Evolutionary conservation across 1,284 basidiomycete species (phyloP), one percentile per base, ranked within the genome.

Genomic region (Peniophora sp.): DNA sequence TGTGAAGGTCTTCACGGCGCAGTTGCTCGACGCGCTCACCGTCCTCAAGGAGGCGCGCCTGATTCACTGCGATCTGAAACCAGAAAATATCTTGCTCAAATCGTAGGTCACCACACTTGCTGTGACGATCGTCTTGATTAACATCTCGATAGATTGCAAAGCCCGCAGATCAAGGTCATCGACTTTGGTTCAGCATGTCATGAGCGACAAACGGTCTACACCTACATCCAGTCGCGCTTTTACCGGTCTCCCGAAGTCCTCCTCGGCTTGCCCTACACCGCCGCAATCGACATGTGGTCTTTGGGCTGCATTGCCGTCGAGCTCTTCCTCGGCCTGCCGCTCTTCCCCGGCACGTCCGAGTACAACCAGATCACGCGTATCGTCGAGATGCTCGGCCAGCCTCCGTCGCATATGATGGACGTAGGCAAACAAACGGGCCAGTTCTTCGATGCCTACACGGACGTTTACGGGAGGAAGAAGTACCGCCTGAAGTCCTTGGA

Each of bases 151-250:
- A 96, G 92, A 24, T 76, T 99, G 35, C 94, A 97, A 75, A 95
- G 95, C 24, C 97, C 97, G 1, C 88, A 93, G 66, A 98, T 99
- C 76, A 99, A 99, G 71, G 90, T 99, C 52, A 98, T 99, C 64
- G 96, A 99, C 72, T 99, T 98, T 70, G 97, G 96, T 47, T 98
- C 95, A 17, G 94, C 96, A 17, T 99, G 97, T 65, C 94, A 98
- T 67, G 97, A 98, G 69, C 86, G 92, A 60, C 94, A 98, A 69
- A 99, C 96, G 3, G 95, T 99, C 44, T 99, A 99, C 67, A 99
- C 97, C 2, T 99, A 99, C 70, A 99, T 99, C 65, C 96, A 99
- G 66, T 97, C 95, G 9, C 83, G 96, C 47, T 99, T 99, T 73
- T 99, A 99, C 66, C 90, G 97, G 39, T 97, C 92, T 3, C 97